phyloP scores from a whole-genome alignment of 345 rosid genomes.

The Melaleuca alternifolia region DNA sequence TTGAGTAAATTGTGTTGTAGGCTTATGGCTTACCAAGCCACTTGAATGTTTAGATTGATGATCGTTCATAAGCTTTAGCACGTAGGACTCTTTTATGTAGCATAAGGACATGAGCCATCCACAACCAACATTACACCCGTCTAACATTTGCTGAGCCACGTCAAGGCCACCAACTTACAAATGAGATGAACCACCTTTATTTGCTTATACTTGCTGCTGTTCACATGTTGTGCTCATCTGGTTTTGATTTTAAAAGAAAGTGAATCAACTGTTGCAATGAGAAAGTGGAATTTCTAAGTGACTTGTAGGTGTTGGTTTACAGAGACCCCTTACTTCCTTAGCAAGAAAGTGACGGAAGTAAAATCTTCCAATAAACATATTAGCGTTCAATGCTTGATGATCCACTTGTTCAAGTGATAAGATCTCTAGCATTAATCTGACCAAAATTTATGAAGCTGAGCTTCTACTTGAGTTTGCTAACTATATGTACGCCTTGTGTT shows the following conservation, averaged over 20 bases:
- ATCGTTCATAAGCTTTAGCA: not conserved
- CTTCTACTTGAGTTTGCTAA: not conserved
- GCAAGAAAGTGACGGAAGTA: not conserved
- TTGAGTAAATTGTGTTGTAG: not conserved
- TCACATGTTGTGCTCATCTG: not conserved
- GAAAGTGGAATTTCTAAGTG: not conserved
- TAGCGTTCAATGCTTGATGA: not conserved
- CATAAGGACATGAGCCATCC: not conserved
- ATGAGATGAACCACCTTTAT: not conserved
- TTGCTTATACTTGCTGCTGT: not conserved
- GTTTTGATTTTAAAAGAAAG: not conserved
- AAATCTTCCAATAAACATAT: not conserved
- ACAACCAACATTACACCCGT: not conserved
- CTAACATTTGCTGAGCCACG: not conserved
- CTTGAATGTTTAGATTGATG: not conserved
- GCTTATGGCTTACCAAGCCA: not conserved
- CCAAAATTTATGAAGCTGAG: not conserved
- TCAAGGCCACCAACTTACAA: not conserved
- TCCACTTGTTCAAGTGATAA: not conserved
- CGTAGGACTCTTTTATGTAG: not conserved
- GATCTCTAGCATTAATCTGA: not conserved
- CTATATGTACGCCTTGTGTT: not conserved
- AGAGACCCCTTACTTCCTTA: not conserved
- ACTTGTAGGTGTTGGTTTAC: not conserved
- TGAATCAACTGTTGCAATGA: not conserved